Percentiles rank a stretch among this genome's conserved stretches.
Conservation (phyloP, 2,329 filamentous ascomycete species). For the Xylariomycetidae sp. region DNA sequence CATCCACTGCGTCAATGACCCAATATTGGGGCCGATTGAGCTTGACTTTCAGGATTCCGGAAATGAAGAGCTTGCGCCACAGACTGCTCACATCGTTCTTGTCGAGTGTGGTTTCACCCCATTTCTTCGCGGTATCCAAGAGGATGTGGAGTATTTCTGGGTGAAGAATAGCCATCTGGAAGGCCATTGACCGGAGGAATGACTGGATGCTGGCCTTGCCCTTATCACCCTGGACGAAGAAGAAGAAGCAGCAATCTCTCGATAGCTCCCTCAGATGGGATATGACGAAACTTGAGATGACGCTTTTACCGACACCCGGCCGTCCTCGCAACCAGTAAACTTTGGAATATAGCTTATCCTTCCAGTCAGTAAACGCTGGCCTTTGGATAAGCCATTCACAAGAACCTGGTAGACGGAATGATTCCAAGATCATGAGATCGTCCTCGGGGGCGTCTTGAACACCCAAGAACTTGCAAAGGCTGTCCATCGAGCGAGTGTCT, state of each 20-base stretch:
- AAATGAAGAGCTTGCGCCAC: constrained; percentile 21
- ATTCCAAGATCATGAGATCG: constrained; percentile 3
- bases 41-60: constrained; percentile 16
- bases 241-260: constrained; percentile 10
- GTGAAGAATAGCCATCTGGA: constrained; percentile 26
- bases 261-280: constrained; percentile 1
- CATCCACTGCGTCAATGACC: constrained; percentile 30
- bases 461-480: background rate
- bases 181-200: constrained; percentile 24
- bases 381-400: constrained; percentile 7
- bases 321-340: constrained; percentile 10
- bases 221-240: constrained; percentile 5
- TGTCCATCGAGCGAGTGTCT: background rate
- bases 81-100: constrained; percentile 18
- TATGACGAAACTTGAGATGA: constrained; percentile 7
- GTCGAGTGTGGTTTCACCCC: constrained; percentile 13
- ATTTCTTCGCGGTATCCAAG: constrained; percentile 6
- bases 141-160: constrained; percentile 13
- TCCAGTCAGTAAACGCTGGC: constrained; percentile 8
- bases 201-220: constrained; percentile 28
- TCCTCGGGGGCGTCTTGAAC: constrained; percentile 2
- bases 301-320: constrained; percentile 10
- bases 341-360: constrained; percentile 3
- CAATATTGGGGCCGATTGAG: constrained; percentile 22
- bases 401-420: constrained; percentile 2